A percentile compares a stretch with the other conserved stretches of the same genome.
phyloP scores from a whole-genome alignment of 768 basidiomycete species.

The Heimioporus sp. region DNA sequence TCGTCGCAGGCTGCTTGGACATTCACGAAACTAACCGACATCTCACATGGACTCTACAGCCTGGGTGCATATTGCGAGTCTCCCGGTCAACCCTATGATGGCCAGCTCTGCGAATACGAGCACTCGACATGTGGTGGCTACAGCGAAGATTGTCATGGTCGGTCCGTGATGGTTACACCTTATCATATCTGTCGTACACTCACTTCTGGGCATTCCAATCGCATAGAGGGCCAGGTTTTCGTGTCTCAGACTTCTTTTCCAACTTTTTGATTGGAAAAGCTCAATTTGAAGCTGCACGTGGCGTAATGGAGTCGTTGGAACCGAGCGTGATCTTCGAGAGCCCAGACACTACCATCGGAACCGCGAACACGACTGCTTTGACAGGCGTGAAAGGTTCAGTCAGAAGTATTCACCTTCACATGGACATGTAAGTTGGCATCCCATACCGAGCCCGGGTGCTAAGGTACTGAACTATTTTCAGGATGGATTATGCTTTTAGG shows the following conservation, averaged over 20 bases:
- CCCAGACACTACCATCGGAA: constrained; percentile 17
- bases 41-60: constrained; percentile 27
- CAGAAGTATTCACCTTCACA: constrained; percentile 65
- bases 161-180: constrained; percentile 38
- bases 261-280: constrained; percentile 67
- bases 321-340: constrained; percentile 13
- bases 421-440: constrained; percentile 56
- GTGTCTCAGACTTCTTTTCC: constrained; percentile 70
- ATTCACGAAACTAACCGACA: neutral
- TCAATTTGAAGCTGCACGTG: constrained; percentile 69
- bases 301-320: constrained; percentile 48
- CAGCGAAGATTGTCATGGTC: constrained; percentile 66
- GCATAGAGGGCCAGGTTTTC: constrained; percentile 71
- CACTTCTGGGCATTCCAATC: neutral
- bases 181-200: neutral
- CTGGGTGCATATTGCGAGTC: constrained; percentile 76
- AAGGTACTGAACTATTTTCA: constrained; percentile 21
- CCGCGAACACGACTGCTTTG: constrained; percentile 28
- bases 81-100: constrained; percentile 66
- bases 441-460: neutral
- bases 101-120: constrained; percentile 64
- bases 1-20: constrained; percentile 1
- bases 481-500: constrained; percentile 62
- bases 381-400: constrained; percentile 56
- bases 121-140: constrained; percentile 75